Conservation (phyloP, 163 green algal species). For the Chlorella variabilis region DNA sequence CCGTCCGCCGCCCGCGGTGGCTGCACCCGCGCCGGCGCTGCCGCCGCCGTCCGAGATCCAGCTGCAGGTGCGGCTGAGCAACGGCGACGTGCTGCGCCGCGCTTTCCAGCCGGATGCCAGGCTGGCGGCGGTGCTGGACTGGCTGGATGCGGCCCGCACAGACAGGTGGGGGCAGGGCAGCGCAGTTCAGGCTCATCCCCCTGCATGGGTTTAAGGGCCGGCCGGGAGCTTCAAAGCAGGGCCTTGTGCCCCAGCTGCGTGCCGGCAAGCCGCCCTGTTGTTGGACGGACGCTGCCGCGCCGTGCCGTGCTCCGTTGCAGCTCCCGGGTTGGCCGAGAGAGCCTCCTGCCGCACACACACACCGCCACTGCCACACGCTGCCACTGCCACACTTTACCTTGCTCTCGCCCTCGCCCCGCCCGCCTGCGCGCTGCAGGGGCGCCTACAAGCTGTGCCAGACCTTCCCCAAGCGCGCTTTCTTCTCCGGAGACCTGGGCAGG, state of each 20-base stretch:
- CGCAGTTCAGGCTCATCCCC: too few species aligned
- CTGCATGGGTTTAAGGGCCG: too few species aligned
- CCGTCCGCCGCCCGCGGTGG: neutral
- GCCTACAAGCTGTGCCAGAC: conserved; percentile 7
- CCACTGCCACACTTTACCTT: too few species aligned
- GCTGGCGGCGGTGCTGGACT: conserved; percentile 18
- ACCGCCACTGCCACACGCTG: neutral
- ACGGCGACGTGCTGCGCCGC: conserved; percentile 1
- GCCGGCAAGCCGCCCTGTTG: too few species aligned
- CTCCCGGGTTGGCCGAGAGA: too few species aligned
- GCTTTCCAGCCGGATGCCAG: neutral
- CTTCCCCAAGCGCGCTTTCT: conserved; percentile 8
- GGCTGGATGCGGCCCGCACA: conserved; percentile 22
- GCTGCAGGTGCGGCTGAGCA: conserved; percentile 28
- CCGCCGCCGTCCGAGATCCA: neutral
- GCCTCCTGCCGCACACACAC: too few species aligned
- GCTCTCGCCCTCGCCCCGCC: too few species aligned
- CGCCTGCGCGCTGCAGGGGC: conserved; percentile 4
- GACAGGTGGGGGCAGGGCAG: conserved; percentile 1
- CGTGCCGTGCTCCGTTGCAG: too few species aligned
- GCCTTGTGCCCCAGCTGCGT: too few species aligned
- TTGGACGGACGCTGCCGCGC: too few species aligned
- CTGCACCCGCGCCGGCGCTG: neutral
- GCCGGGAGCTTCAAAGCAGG: too few species aligned
- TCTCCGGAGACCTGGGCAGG: neutral